Conservation (phyloP, 805 yeast genomes). For the Debaryomyces tyrocola region DNA sequence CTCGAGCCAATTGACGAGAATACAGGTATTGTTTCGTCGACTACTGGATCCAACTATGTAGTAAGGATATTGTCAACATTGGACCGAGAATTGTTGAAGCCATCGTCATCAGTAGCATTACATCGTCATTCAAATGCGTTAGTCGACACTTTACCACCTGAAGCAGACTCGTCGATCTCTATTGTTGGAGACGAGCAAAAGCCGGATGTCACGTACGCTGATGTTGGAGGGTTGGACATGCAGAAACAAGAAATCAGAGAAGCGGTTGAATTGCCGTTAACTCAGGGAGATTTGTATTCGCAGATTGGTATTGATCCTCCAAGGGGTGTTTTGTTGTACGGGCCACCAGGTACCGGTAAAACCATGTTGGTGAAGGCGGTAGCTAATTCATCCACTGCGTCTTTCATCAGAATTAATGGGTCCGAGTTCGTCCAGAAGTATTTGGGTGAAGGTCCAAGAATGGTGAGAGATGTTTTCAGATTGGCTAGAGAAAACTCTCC, state of each 20-base stretch:
- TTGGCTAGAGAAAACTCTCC: slow-evolving; percentile 98
- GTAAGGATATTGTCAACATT: slow-evolving; percentile 92
- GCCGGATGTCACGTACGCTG: slow-evolving; percentile 91
- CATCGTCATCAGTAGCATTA: slow-evolving; percentile 92
- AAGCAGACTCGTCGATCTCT: slow-evolving; percentile 95
- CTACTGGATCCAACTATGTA: slow-evolving; percentile 96
- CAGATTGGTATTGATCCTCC: slow-evolving; percentile 99
- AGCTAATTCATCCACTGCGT: slow-evolving; percentile 93
- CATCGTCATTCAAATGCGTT: slow-evolving; percentile 98
- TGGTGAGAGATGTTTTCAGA: slow-evolving; percentile 98
- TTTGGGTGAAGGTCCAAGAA: slow-evolving; percentile 98
- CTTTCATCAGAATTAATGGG: slow-evolving; percentile 95
- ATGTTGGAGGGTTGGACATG: slow-evolving; percentile 98
- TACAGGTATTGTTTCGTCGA: slow-evolving; percentile 94
- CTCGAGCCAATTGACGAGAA: slow-evolving; percentile 96
- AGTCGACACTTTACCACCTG: slow-evolving; percentile 97
- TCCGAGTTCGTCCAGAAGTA: slow-evolving; percentile 98
- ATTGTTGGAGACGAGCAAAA: slow-evolving; percentile 93
- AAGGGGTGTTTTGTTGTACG: slow-evolving; percentile 93
- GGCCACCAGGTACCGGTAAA: slow-evolving; percentile 99
- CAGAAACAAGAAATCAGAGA: slow-evolving; percentile 98
- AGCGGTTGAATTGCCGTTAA: slow-evolving; percentile 95
- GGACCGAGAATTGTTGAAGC: slow-evolving; percentile 91
- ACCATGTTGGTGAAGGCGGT: slow-evolving; percentile 99
- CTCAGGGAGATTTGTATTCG: slow-evolving; percentile 92